These are phyloP conservation scores for Mycena rosella DNA, from an alignment of 768 basidiomycete species.

Conservation along the genomic window DNA sequence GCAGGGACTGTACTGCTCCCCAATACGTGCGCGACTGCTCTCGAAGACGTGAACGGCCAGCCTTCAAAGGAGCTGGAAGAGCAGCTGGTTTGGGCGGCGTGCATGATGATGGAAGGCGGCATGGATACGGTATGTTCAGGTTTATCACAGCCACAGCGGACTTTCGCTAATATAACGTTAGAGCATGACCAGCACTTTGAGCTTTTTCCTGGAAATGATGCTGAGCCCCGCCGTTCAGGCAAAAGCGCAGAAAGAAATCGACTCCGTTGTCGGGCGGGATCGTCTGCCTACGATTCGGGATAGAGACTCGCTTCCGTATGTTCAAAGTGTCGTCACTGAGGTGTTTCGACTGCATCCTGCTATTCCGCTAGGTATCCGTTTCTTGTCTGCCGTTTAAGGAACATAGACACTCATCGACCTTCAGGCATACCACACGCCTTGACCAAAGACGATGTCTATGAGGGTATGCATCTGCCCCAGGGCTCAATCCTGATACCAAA, in stretches of 20 bases:
- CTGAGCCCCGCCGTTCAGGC: slow-evolving; percentile 30
- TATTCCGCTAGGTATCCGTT: slow-evolving; percentile 31
- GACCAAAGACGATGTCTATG: slow-evolving; percentile 46
- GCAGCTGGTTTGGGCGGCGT: slow-evolving; percentile 17
- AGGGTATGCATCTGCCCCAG: slow-evolving; percentile 48
- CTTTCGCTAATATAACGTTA: not conserved
- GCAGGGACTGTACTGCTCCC: slow-evolving; percentile 8
- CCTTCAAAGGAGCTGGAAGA: slow-evolving; percentile 1
- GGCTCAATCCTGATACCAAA: slow-evolving; percentile 39
- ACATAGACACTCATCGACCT: not conserved
- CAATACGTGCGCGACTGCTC: slow-evolving; percentile 9
- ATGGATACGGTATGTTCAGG: slow-evolving; percentile 12
- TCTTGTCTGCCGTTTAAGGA: not conserved
- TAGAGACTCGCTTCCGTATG: slow-evolving; percentile 39
- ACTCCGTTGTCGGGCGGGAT: slow-evolving; percentile 18
- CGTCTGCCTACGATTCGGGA: slow-evolving; percentile 40
- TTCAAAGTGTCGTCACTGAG: slow-evolving; percentile 40
- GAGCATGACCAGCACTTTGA: slow-evolving; percentile 12
- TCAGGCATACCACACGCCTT: slow-evolving; percentile 40
- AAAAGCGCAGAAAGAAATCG: slow-evolving; percentile 27
- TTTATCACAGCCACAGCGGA: not conserved
- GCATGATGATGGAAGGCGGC: slow-evolving; percentile 13
- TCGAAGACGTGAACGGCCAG: not conserved
- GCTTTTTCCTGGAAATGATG: slow-evolving; percentile 32
- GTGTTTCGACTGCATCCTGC: slow-evolving; percentile 32